Base-by-base conservation (phyloP, 192 early-diverging fungal genomes). In the Borealophlyctis nickersoniae region DNA sequence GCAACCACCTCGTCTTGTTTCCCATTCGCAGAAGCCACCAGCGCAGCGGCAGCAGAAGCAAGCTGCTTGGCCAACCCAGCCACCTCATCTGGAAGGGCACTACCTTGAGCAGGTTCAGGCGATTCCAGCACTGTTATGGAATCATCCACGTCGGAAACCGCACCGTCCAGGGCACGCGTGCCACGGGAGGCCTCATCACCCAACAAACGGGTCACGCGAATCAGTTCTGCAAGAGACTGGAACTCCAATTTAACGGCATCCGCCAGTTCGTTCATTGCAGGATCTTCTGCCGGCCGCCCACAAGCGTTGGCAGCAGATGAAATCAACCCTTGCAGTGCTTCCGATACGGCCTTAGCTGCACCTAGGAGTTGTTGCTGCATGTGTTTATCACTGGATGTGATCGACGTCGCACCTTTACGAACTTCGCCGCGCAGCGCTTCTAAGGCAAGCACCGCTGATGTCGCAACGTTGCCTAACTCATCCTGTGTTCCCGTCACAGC, bases 11-110 rank as follows among this genome's bases (percentile, higher is more conserved):
- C 77, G n/a, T 82, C 74, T 54, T 77, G 71, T 36, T 70, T 69
- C 1, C 73, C 73, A 1, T 54, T 63, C 0, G 73, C 58, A 1
- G 66, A 58, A 0, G 74, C 31, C 0, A 85, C 73, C 4, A 85
- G 53, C 3, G 63, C 36, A 14, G 74, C 77, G 2, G 75, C 74
- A 27, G 83, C 64, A 13, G 74, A 73, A 0, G 75, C 77, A 3
- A 85, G 58, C 56, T 63, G 73, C 24, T 81, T 83, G 4, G 83
- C 79, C 48, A 81, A 62, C 23, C 58, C 54, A 35, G 69, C 78
- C 19, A 85, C 82, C 59, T 85, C 83, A 50, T 76, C 82, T 11
- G 82, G 83, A 14, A 85, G 64, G 0, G 83, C 79, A 2, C 76
- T 78, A 30, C 79, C 83, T 29, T 79, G 73, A 1, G 78, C 81